Evolutionary conservation across 257 asterid species (phyloP).

Genomic region (Salvia hispanica): DNA sequence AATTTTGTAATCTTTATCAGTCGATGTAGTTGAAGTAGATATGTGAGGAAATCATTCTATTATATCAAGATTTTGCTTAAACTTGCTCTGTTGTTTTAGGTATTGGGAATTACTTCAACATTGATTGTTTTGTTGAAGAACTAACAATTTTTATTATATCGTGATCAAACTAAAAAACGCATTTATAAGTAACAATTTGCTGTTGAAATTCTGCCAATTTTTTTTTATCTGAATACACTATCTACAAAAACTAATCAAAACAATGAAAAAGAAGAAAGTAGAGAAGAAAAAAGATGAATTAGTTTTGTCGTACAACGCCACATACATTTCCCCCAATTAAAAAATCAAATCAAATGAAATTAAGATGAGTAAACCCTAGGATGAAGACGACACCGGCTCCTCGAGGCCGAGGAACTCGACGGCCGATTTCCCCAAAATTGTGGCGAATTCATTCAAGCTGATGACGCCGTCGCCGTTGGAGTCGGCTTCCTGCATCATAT

Average conservation of each 20-base stretch:
- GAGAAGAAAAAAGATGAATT: not conserved
- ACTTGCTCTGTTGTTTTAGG: too few relatives aligned
- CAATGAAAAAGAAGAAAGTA: too few relatives aligned
- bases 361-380: not conserved
- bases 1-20: conserved; percentile 32
- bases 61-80: not conserved
- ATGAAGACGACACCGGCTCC: not conserved
- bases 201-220: not conserved
- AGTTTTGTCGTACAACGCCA: not conserved
- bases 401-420: conserved; percentile 61
- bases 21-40: conserved; percentile 3
- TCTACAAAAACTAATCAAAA: not conserved
- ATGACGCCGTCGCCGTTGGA: conserved; percentile 86
- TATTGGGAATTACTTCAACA: too few relatives aligned
- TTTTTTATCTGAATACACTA: not conserved
- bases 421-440: conserved; percentile 75
- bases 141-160: too few relatives aligned
- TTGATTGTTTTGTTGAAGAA: too few relatives aligned
- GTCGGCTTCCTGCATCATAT: conserved; percentile 87
- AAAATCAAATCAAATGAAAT: too few relatives aligned
- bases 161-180: too few relatives aligned
- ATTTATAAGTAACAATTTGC: conserved; percentile 12
- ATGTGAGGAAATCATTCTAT: conserved; percentile 1
- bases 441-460: conserved; percentile 70
- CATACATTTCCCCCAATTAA: not conserved